These are phyloP conservation scores for Xylaria sp. DNA, from an alignment of 2,329 filamentous ascomycete species.

Conservation along the genomic window DNA sequence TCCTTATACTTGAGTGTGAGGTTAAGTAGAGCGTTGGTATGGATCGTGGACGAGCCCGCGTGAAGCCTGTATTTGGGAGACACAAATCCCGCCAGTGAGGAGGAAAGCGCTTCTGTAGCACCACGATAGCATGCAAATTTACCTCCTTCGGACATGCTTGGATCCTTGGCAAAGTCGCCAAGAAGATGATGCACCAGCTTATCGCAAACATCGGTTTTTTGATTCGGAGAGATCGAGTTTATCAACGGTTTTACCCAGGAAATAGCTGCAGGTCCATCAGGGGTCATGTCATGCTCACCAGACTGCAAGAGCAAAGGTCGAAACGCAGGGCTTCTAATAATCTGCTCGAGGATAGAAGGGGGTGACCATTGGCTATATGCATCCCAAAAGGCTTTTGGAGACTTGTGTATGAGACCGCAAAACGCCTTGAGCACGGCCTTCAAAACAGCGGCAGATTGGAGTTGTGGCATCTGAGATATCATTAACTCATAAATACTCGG, in stretches of 20 bases:
- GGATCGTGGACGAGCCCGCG: conserved; percentile 66
- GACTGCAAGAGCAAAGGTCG: conserved; percentile 71
- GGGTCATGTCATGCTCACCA: conserved; percentile 62
- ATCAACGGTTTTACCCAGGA: conserved; percentile 85
- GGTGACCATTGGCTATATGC: conserved; percentile 84
- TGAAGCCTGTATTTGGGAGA: conserved; percentile 58
- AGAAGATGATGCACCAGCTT: conserved; percentile 82
- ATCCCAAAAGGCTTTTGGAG: conserved; percentile 86
- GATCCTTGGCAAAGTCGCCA: conserved; percentile 67
- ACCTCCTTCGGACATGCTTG: conserved; percentile 65
- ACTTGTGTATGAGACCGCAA: conserved; percentile 76
- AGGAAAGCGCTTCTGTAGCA: conserved; percentile 69
- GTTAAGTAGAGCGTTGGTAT: conserved; percentile 73
- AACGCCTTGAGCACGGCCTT: conserved; percentile 77
- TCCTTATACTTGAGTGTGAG: conserved; percentile 71
- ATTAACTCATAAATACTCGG: conserved; percentile 74
- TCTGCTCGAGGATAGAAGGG: conserved; percentile 82
- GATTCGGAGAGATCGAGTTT: conserved; percentile 77
- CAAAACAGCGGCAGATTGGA: conserved; percentile 68
- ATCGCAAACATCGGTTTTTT: conserved; percentile 82
- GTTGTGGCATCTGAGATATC: conserved; percentile 64
- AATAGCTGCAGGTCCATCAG: conserved; percentile 71
- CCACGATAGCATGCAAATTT: conserved; percentile 71
- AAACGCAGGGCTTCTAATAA: conserved; percentile 78
- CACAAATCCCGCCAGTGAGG: conserved; percentile 67